These are phyloP conservation scores for Pseudogymnoascus sp. DNA, from an alignment of 2,329 filamentous ascomycete species.

Conservation along the genomic window DNA sequence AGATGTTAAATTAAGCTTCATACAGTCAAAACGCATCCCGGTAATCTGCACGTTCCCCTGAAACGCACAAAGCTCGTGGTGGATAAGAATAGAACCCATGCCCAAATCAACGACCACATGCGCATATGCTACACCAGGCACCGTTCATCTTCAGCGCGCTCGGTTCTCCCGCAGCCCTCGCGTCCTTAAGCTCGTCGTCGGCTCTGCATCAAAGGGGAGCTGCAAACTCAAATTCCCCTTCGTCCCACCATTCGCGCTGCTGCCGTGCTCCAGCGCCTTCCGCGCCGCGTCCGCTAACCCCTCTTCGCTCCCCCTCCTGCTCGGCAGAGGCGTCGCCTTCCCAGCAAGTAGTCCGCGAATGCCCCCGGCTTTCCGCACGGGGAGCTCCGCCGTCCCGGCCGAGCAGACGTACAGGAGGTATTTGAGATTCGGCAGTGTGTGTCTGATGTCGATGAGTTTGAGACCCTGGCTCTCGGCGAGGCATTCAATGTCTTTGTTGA, in stretches of 20 bases:
- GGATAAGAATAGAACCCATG: slow-evolving; percentile 2
- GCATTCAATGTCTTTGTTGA: slow-evolving; percentile 88
- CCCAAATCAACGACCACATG: background rate
- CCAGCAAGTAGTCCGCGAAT: slow-evolving; percentile 52
- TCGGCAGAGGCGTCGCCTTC: slow-evolving; percentile 15
- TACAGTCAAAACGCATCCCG: slow-evolving; percentile 1
- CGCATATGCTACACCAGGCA: background rate
- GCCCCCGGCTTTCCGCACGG: slow-evolving; percentile 54
- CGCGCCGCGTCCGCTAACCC: slow-evolving; percentile 20
- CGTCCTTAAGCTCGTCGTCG: slow-evolving; percentile 26
- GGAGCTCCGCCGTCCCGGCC: slow-evolving; percentile 61
- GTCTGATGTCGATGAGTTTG: slow-evolving; percentile 79
- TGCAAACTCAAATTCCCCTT: slow-evolving; percentile 10
- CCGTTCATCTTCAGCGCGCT: background rate
- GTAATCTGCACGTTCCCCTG: background rate
- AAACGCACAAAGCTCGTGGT: background rate
- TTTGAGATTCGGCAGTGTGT: slow-evolving; percentile 88
- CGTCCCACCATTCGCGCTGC: slow-evolving; percentile 15
- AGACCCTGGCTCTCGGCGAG: slow-evolving; percentile 61
- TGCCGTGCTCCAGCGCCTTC: slow-evolving; percentile 22
- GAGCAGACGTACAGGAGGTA: slow-evolving; percentile 87
- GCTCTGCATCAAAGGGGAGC: slow-evolving; percentile 16
- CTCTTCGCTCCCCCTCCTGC: slow-evolving; percentile 26
- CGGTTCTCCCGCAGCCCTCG: slow-evolving; percentile 27
- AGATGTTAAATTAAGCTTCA: slow-evolving; percentile 5